These are phyloP conservation scores for Mikania micrantha DNA, from an alignment of 129 eudicot genomes.

Conservation along the genomic window DNA sequence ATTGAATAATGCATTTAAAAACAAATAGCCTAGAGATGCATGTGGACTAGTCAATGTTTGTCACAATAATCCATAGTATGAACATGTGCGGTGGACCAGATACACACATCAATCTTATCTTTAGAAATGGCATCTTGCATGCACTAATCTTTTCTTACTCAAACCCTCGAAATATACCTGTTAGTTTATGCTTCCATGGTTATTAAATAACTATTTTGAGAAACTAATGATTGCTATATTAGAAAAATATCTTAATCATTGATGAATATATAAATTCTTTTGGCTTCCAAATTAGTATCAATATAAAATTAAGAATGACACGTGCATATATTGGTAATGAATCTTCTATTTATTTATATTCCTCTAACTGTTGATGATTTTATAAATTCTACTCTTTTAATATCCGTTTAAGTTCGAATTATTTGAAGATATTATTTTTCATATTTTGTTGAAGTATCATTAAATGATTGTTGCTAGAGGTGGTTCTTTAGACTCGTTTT, in stretches of 20 bases:
- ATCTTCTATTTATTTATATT: not conserved
- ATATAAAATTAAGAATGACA: not conserved
- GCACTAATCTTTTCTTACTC: constrained; percentile 14
- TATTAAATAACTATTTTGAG: constrained; percentile 3
- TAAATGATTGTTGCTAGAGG: not conserved
- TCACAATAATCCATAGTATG: constrained; percentile 28
- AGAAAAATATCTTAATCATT: not conserved
- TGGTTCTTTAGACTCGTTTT: not conserved
- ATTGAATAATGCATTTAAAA: constrained; percentile 19
- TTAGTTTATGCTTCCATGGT: constrained; percentile 5
- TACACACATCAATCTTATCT: constrained; percentile 28
- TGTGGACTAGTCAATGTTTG: constrained; percentile 40
- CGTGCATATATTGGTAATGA: constrained; percentile 5
- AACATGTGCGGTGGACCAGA: constrained; percentile 39
- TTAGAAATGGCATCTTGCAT: constrained; percentile 25
- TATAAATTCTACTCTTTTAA: not conserved
- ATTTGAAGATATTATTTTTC: not conserved
- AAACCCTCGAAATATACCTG: constrained; percentile 6
- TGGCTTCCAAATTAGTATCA: not conserved
- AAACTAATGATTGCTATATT: constrained; percentile 2
- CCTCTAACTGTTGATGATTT: not conserved
- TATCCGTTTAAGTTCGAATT: not conserved
- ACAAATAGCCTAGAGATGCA: constrained; percentile 28
- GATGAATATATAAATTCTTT: constrained; percentile 11
- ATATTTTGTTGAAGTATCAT: not conserved